Percentiles rank a stretch among this genome's conserved stretches.
Conservation (phyloP, 2,329 filamentous ascomycete genomes). For the Pseudocercospora ulei region DNA sequence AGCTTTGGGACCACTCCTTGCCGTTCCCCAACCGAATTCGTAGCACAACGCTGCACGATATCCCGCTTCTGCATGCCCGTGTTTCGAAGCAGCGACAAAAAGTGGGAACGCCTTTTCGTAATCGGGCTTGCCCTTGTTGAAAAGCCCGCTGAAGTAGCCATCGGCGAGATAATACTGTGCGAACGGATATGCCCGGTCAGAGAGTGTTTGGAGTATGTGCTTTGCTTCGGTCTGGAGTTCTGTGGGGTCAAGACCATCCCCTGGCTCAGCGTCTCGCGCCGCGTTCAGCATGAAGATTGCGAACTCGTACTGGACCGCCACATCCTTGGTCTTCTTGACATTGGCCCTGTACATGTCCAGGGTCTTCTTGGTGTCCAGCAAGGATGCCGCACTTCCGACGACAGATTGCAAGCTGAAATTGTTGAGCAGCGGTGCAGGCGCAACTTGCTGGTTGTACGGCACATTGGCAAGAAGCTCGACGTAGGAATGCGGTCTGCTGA, state of each 20-base stretch:
- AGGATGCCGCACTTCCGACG: conserved; percentile 80
- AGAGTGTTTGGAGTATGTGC: conserved; percentile 73
- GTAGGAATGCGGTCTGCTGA: conserved; percentile 50
- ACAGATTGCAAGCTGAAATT: conserved; percentile 69
- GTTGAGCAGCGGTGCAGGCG: conserved; percentile 55
- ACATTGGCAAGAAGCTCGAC: conserved; percentile 52
- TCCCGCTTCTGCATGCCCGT: conserved; percentile 90
- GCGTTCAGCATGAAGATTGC: conserved; percentile 87
- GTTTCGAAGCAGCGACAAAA: conserved; percentile 87
- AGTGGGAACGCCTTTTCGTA: conserved; percentile 84
- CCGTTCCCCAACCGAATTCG: conserved; percentile 94
- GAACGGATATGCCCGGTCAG: conserved; percentile 85
- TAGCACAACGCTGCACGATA: conserved; percentile 92
- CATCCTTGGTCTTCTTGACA: conserved; percentile 91
- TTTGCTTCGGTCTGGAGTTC: conserved; percentile 78
- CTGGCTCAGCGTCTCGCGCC: conserved; percentile 60
- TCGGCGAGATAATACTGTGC: conserved; percentile 96
- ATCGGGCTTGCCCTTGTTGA: conserved; percentile 89
- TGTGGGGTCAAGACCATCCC: conserved; percentile 37
- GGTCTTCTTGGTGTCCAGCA: conserved; percentile 85
- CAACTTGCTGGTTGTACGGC: conserved; percentile 72
- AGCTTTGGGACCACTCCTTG: conserved; percentile 80
- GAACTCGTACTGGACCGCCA: conserved; percentile 88
- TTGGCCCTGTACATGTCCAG: conserved; percentile 96
- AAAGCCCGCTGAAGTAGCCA: conserved; percentile 85